A percentile compares a stretch with the other conserved stretches of the same genome.
phyloP scores from a whole-genome alignment of 2,329 filamentous ascomycete species.

The Microdochium nivale region DNA sequence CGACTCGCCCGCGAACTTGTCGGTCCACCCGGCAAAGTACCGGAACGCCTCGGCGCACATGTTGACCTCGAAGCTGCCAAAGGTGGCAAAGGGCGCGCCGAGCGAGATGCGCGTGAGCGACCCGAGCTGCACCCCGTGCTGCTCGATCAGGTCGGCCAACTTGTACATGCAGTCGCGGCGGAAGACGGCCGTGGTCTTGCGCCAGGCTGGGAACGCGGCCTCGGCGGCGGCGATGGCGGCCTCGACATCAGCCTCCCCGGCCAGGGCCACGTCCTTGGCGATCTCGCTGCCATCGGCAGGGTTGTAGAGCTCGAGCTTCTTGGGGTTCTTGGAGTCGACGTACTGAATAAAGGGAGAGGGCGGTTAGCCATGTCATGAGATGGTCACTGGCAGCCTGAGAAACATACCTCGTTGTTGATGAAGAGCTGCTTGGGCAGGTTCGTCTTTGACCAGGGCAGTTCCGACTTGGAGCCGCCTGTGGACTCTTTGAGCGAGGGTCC shows the following conservation, averaged over 20 bases:
- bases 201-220: conserved; percentile 35
- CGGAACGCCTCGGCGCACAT: conserved; percentile 10
- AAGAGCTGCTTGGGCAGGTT: conserved; percentile 27
- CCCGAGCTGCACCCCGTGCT: conserved; percentile 23
- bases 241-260: conserved; percentile 37
- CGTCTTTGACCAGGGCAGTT: conserved; percentile 16
- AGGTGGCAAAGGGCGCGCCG: conserved; percentile 26
- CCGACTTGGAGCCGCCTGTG: conserved; percentile 1
- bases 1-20: conserved; percentile 22
- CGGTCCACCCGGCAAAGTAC: conserved; percentile 17
- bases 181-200: conserved; percentile 35
- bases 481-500: conserved; percentile 11
- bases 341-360: too few species aligned
- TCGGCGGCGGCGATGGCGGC: conserved; percentile 37
- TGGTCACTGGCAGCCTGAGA: neutral
- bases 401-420: conserved; percentile 26
- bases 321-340: conserved; percentile 29
- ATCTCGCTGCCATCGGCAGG: conserved; percentile 40
- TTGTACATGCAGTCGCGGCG: conserved; percentile 31
- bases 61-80: conserved; percentile 27
- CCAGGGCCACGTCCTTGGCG: conserved; percentile 35
- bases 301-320: conserved; percentile 38
- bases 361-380: too few species aligned
- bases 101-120: conserved; percentile 35
- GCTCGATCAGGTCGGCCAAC: conserved; percentile 33